A percentile compares a stretch with the other conserved stretches of the same genome.
phyloP scores from a whole-genome alignment of 495 filamentous ascomycete species.

The Neurospora cerealis region DNA sequence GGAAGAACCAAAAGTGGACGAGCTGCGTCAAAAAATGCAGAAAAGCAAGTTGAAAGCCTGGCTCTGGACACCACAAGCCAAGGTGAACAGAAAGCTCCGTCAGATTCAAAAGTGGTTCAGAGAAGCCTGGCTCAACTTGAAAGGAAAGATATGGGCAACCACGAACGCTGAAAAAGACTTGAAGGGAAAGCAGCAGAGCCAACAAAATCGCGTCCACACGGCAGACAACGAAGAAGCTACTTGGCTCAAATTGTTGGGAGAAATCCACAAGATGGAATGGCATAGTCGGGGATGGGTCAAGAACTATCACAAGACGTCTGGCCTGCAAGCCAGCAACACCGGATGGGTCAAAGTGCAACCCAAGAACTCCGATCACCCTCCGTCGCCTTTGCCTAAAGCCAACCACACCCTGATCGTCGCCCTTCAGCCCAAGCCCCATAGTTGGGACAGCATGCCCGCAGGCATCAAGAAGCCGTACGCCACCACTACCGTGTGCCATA shows the following conservation, averaged over 20 bases:
- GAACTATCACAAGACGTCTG: too few species aligned
- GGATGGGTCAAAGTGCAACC: too few species aligned
- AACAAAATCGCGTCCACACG: conserved; percentile 24
- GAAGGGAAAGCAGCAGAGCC: conserved; percentile 8
- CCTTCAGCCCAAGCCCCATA: conserved; percentile 34
- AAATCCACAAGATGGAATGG: conserved; percentile 35
- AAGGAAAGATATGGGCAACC: too few species aligned
- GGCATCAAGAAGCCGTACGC: conserved; percentile 40
- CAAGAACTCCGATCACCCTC: too few species aligned
- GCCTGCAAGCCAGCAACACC: too few species aligned
- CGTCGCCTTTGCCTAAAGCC: too few species aligned
- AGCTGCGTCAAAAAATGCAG: neutral
- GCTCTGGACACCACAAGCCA: neutral
- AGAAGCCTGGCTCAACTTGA: too few species aligned
- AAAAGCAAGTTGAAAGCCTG: neutral
- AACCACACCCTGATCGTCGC: conserved; percentile 30
- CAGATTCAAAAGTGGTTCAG: too few species aligned
- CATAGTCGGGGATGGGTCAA: conserved; percentile 31
- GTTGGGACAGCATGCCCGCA: conserved; percentile 41
- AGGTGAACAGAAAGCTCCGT: too few species aligned
- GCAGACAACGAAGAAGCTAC: conserved; percentile 40
- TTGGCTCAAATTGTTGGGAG: conserved; percentile 35
- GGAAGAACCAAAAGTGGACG: neutral
- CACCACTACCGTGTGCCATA: conserved; percentile 37
- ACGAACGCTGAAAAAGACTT: too few species aligned